Evolutionary conservation across 106 monocot genomes (phyloP), one percentile per base, ranked within the genome.

Genomic region (Dioscorea dumetorum): DNA sequence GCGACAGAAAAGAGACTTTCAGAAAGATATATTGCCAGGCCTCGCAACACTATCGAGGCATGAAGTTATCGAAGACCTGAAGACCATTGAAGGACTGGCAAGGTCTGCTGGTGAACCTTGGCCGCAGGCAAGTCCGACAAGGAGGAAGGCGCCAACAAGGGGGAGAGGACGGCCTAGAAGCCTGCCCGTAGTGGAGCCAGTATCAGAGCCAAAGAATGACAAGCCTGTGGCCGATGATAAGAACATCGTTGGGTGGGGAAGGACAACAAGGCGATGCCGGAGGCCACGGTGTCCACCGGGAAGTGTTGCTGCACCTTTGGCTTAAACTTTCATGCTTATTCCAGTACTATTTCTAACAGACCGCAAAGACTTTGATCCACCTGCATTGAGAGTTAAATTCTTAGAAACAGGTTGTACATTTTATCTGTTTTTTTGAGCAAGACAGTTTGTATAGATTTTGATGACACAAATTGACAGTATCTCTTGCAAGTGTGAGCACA

Each of bases 11-110:
- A 84, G 78, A 56, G 84, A 90, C 67, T 94, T 94, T 49, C 94
- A 87, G 78, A 94, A 78, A 76, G 94, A 94, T 60, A 76, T 90
- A 4, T 80, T 94, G 11, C 94, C 86, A 16, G 77, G 84, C 14
- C 80, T 87, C 14, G 74, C 80, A 33, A 80, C 84, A 1, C 75
- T 94, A 53, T 75, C 89, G 51, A 82, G 79, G 68, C 68, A 79
- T 48, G 94, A 87, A 66, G 77, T 90, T 12, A 78, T 62, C 5
- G 87, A 94, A 59, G 94, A 94, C 69, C 68, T 94, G 22, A 82
- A 90, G 28, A 66, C 67, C 5, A 71, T 90, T 61, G 87, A 76
- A 57, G 83, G 65, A 18, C 60, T 84, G 57, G 76, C 81, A 73
- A 81, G 74, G 73, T 78, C 83, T 23, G 68, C 77, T 5, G 82